Conservation (phyloP, 306 rosid genomes). For the Rubus parviflorus region DNA sequence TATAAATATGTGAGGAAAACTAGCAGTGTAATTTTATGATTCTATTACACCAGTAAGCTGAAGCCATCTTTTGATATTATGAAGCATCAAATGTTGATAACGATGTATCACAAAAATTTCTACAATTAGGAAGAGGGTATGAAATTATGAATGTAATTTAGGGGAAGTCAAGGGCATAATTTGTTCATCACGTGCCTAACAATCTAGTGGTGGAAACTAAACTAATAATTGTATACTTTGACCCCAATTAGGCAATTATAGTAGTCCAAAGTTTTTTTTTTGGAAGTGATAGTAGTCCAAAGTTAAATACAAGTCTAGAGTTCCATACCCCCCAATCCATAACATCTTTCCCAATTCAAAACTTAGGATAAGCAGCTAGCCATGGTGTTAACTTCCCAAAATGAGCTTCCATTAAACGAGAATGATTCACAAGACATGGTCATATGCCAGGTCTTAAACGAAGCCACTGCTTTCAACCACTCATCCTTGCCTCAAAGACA, state of each 20-base stretch:
- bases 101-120: no score
- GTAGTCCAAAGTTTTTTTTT: no score
- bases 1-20: no score
- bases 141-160: no score
- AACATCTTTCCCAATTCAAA: not conserved
- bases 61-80: no score
- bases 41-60: no score
- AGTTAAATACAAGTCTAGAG: constrained; percentile 16
- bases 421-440: constrained; percentile 92
- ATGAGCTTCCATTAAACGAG: constrained; percentile 77
- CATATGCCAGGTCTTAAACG: constrained; percentile 74
- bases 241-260: constrained; percentile 30
- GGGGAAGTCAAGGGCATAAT: constrained; percentile 14
- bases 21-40: no score
- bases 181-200: not conserved
- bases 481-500: constrained; percentile 31
- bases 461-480: constrained; percentile 39
- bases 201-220: constrained; percentile 10
- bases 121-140: no score
- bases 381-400: constrained; percentile 52
- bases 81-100: no score
- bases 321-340: constrained; percentile 12
- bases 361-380: not conserved
- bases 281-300: not conserved
- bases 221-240: not conserved